Evolutionary conservation across 2,329 filamentous ascomycete species (phyloP).

Genomic region (Aspergillus fructus): DNA sequence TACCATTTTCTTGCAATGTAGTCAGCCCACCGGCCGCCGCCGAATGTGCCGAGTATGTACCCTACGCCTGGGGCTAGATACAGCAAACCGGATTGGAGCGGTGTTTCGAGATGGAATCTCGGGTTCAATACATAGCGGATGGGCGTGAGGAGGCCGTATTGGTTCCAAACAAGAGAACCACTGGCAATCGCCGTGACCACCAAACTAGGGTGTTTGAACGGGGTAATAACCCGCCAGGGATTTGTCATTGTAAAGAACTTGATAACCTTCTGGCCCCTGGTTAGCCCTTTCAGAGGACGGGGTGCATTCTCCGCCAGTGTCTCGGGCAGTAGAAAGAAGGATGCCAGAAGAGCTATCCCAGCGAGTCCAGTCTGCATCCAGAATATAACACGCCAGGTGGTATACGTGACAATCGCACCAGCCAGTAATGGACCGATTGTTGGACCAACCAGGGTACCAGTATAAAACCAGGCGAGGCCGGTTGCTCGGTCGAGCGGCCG

Average conservation of each 20-base stretch:
- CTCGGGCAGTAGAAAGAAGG: constrained; percentile 69
- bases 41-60: constrained; percentile 67
- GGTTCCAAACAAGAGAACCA: constrained; percentile 70
- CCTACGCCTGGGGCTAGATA: constrained; percentile 72
- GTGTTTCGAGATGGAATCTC: constrained; percentile 65
- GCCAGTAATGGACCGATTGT: constrained; percentile 54
- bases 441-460: constrained; percentile 69
- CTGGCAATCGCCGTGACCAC: constrained; percentile 62
- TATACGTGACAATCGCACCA: constrained; percentile 30
- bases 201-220: constrained; percentile 67
- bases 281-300: constrained; percentile 60
- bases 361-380: constrained; percentile 72
- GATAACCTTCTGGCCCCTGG: constrained; percentile 46
- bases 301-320: constrained; percentile 67
- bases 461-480: constrained; percentile 71
- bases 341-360: constrained; percentile 57
- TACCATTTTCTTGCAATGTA: constrained; percentile 66
- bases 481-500: constrained; percentile 68
- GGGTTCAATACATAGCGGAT: constrained; percentile 75
- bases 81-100: constrained; percentile 68
- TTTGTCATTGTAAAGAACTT: constrained; percentile 64
- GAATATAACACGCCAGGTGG: constrained; percentile 72
- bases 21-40: constrained; percentile 72
- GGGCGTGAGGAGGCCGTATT: constrained; percentile 67
- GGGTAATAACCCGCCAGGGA: constrained; percentile 60